Evolutionary conservation across 208 protist genomes (phyloP).

Genomic region (Trypanosoma mega): DNA sequence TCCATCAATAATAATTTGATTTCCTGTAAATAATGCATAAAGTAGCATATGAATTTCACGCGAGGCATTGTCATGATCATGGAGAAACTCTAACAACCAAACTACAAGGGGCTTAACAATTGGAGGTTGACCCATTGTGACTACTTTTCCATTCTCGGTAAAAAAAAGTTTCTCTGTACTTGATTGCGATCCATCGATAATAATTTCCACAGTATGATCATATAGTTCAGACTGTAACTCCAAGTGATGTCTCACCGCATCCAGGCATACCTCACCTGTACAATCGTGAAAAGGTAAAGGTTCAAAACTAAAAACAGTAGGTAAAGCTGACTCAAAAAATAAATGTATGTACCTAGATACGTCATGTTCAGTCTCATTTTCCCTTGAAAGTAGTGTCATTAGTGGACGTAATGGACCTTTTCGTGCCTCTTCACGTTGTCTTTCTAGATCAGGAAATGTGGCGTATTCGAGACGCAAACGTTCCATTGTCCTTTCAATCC

Average conservation of each 20-base stretch:
- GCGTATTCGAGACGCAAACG: conserved; percentile 62
- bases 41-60: conserved; percentile 42
- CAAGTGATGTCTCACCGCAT: conserved; percentile 8
- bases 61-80: conserved; percentile 2
- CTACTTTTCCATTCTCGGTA: conserved; percentile 2
- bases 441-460: conserved; percentile 55
- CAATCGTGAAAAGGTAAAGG: conserved; percentile 2
- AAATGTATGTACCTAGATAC: conserved; percentile 22
- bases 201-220: not conserved
- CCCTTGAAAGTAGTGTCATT: conserved; percentile 34
- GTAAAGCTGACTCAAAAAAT: conserved; percentile 40
- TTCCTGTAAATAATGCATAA: conserved; percentile 57
- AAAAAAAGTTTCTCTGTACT: not conserved
- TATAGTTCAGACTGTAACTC: not conserved
- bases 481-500: conserved; percentile 28
- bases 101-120: conserved; percentile 48
- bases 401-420: conserved; percentile 54
- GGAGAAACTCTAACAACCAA: conserved; percentile 58
- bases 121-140: conserved; percentile 1
- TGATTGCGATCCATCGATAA: conserved; percentile 4
- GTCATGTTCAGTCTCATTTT: conserved; percentile 23
- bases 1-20: conserved; percentile 68
- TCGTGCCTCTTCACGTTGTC: conserved; percentile 54
- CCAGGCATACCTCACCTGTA: conserved; percentile 1
- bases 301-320: conserved; percentile 25